These are phyloP conservation scores for Apiotrichum porosum DNA, from an alignment of 1,284 basidiomycete species.

Conservation along the genomic window DNA sequence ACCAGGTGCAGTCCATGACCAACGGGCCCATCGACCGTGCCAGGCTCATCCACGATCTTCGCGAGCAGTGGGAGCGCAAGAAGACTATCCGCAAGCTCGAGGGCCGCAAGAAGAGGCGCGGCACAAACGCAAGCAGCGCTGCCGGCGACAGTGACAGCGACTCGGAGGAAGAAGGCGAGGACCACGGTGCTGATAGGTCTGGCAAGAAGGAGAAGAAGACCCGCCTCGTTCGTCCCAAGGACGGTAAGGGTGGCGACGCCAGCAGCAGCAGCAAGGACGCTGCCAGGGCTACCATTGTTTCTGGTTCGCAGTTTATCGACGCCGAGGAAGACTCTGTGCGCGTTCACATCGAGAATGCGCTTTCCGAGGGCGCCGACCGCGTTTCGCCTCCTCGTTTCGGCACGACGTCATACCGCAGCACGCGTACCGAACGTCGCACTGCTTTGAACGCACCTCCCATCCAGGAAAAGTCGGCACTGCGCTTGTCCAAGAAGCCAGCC, in stretches of 20 bases:
- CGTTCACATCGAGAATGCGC: constrained; percentile 74
- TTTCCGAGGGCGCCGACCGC: constrained; percentile 63
- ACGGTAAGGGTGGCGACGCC: neutral
- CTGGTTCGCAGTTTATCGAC: constrained; percentile 80
- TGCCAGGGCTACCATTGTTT: constrained; percentile 19
- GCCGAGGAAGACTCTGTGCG: constrained; percentile 81
- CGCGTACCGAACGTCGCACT: constrained; percentile 18
- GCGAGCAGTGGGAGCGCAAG: constrained; percentile 70
- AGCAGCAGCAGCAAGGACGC: constrained; percentile 5
- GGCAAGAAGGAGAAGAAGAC: constrained; percentile 6
- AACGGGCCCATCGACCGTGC: constrained; percentile 64
- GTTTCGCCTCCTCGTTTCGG: too few species aligned
- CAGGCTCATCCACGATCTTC: constrained; percentile 68
- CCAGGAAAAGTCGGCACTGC: constrained; percentile 40
- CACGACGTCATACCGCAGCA: constrained; percentile 16
- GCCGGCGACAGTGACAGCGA: constrained; percentile 44
- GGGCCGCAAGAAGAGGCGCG: constrained; percentile 51
- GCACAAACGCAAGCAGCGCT: constrained; percentile 1
- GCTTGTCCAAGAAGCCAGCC: constrained; percentile 21
- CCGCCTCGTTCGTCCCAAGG: neutral
- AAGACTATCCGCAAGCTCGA: constrained; percentile 83
- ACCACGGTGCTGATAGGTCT: constrained; percentile 38
- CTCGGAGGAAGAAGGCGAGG: constrained; percentile 46
- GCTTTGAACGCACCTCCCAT: constrained; percentile 34
- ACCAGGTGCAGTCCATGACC: constrained; percentile 61